Base-by-base conservation (phyloP, 2,329 filamentous ascomycete species). In the Aspergillus sp. region DNA sequence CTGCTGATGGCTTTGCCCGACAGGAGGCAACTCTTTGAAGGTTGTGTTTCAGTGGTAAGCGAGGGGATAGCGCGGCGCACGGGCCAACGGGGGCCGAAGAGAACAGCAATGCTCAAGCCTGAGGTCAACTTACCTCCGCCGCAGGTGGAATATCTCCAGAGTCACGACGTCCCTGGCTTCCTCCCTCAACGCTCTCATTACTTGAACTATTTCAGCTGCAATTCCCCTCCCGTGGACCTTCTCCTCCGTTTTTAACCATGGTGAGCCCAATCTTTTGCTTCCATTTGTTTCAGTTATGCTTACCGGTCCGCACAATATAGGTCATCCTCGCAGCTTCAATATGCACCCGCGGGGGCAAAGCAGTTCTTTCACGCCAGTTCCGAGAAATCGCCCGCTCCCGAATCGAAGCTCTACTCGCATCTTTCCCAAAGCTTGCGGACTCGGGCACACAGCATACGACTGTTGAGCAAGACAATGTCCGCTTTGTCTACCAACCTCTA, bases 261-360 rank as follows among this genome's bases (percentile, higher is more conserved):
- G 74, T 77, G 67, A 43, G 63, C 31, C 23, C 7, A 17, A 11
- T 23, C 50, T 54, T 49, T 19, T 28, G 34, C 34, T 57, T 47
- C 38, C 19, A 45, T 46, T 25, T 11, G 47, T 22, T 15, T 43
- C 46, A 46, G 43, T 34, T 25, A n/a, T 54, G 54, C 67, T 70
- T 45, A 72, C 64, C 61, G 59, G 61, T 59, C 60, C 65, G 58
- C 69, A 68, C 69, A 66, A 61, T 62, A 57, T 60, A 97, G 95
- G 95, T 99, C 79, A 92, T 99, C 79, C 92, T 99, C 79, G 95
- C 94, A 80, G 95, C 95, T 74, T 98, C 95, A 74, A 97, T 99
- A 84, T 98, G 94, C 82, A 99, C 96, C 78, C 89, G 95, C 71
- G 95, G 95, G 78, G 95, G 95, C 78, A 99, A 99, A 85, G 92